Conservation (phyloP, 768 basidiomycete species). For the Suillus weaverae region DNA sequence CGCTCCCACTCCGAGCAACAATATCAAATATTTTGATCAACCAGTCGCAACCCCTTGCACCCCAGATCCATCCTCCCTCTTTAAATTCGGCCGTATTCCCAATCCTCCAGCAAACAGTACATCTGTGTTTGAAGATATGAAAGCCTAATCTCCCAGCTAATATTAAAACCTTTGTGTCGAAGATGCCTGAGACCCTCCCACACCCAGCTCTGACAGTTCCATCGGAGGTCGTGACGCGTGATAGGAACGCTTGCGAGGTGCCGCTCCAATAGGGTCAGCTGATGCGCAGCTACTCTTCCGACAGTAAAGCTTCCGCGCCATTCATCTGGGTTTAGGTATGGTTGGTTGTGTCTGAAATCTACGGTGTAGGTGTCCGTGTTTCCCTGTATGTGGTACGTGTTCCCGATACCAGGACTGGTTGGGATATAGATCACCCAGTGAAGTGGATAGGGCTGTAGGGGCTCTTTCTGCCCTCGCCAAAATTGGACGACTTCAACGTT, state of each 20-base stretch:
- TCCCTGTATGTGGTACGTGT: constrained; percentile 30
- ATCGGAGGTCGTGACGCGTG: constrained; percentile 21
- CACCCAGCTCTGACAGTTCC: constrained; percentile 31
- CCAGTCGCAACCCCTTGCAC: neutral
- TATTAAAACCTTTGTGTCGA: constrained; percentile 14
- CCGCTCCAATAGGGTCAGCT: constrained; percentile 19
- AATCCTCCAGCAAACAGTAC: constrained; percentile 28
- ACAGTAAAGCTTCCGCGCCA: constrained; percentile 29
- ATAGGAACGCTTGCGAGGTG: constrained; percentile 14
- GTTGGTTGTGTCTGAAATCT: constrained; percentile 10
- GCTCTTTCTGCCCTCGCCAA: constrained; percentile 19
- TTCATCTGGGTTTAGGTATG: constrained; percentile 9
- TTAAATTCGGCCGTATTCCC: constrained; percentile 18
- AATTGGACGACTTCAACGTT: constrained; percentile 31
- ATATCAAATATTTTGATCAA: neutral
- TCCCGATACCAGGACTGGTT: constrained; percentile 19
- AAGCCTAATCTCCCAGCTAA: constrained; percentile 14
- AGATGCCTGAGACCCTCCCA: constrained; percentile 20
- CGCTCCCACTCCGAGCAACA: neutral
- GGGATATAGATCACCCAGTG: constrained; percentile 33
- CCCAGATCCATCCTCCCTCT: neutral
- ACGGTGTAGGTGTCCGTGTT: constrained; percentile 26
- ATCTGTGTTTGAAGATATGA: constrained; percentile 25
- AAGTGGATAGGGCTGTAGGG: constrained; percentile 15
- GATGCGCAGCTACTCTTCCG: constrained; percentile 22